phyloP scores from a whole-genome alignment of 2,329 filamentous ascomycete genomes.

The Colletotrichum endophyticum region DNA sequence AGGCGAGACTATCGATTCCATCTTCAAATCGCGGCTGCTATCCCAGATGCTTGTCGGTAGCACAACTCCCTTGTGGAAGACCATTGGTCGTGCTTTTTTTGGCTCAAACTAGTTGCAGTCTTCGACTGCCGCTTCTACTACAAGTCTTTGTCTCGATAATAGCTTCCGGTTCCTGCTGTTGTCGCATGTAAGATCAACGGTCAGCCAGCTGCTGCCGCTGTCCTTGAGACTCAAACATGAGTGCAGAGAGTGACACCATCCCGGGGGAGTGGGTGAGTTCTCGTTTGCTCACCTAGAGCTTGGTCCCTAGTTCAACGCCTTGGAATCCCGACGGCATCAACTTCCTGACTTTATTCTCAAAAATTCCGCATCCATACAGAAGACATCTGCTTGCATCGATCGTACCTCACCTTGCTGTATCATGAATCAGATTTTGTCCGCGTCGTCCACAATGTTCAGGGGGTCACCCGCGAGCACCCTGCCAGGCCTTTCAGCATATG shows the following conservation, averaged over 20 bases:
- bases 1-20: neutral
- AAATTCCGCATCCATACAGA: neutral
- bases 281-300: neutral
- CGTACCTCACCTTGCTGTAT: neutral
- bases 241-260: neutral
- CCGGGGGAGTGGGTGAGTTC: neutral
- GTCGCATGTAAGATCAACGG: rapidly evolving
- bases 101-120: neutral
- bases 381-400: neutral
- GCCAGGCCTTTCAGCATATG: neutral
- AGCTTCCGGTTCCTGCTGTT: neutral
- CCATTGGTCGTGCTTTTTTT: neutral
- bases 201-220: neutral
- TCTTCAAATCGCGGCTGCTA: neutral
- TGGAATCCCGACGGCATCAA: neutral
- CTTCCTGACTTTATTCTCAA: neutral
- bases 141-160: neutral
- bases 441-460: neutral
- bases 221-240: neutral
- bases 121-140: neutral
- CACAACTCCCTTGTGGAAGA: neutral
- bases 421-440: neutral
- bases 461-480: neutral
- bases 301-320: neutral
- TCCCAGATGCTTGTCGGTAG: neutral